Evolutionary conservation across 78 protist genomes (phyloP).

Genomic region (Dictyostelium firmibasis): DNA sequence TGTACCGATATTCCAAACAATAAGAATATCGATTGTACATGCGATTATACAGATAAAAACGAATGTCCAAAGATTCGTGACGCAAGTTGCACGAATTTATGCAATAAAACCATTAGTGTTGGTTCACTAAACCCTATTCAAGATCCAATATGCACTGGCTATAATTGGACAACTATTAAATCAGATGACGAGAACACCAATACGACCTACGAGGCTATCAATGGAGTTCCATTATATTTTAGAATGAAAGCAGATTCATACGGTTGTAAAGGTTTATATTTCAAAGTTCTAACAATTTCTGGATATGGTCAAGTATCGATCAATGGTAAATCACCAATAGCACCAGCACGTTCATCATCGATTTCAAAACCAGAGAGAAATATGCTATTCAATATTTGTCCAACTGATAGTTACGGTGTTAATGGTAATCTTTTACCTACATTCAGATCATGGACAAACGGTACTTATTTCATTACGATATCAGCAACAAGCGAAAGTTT

Average conservation of each 20-base stretch:
- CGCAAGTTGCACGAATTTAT: not conserved
- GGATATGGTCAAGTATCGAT: not conserved
- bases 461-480: constrained; percentile 43
- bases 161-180: constrained; percentile 13
- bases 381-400: constrained; percentile 20
- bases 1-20: not conserved
- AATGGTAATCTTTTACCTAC: not conserved
- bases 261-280: constrained; percentile 23
- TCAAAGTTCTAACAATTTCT: not conserved
- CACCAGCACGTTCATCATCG: not conserved
- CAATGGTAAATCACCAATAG: not conserved
- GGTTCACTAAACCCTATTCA: too few species aligned
- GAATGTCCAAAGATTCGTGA: not conserved
- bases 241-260: constrained; percentile 28
- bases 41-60: constrained; percentile 46
- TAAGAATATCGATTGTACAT: constrained; percentile 1
- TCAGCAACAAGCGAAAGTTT: not conserved
- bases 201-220: not conserved
- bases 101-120: not conserved
- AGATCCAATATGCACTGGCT: not conserved
- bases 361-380: not conserved
- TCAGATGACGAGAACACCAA: not conserved
- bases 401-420: constrained; percentile 11
- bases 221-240: not conserved
- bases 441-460: constrained; percentile 7